Conservation (phyloP, 2,329 filamentous ascomycete genomes). For the Orbilia ellipsospora region DNA sequence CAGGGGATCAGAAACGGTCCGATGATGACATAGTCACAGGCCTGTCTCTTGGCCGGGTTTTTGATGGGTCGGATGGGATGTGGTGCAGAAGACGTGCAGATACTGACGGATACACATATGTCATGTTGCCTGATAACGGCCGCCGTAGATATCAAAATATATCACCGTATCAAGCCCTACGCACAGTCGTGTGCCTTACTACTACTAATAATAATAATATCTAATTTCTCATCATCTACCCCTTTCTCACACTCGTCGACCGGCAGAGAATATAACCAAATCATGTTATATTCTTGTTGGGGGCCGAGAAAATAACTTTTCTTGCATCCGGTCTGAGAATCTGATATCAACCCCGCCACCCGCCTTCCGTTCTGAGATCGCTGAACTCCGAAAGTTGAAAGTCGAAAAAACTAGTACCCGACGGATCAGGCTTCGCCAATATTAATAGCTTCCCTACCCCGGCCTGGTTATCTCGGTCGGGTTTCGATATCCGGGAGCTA, state of each 20-base stretch:
- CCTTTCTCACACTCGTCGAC: background rate
- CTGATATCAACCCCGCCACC: conserved; percentile 11
- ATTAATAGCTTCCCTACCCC: conserved; percentile 37
- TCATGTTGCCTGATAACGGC: too few species aligned
- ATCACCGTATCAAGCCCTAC: background rate
- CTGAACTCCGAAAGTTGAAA: conserved; percentile 35
- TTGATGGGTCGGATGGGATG: background rate
- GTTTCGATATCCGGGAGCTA: conserved; percentile 48
- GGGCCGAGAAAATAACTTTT: conserved; percentile 31
- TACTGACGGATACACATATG: background rate
- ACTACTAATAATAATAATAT: too few species aligned
- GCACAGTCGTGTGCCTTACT: background rate
- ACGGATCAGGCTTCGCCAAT: conserved; percentile 30
- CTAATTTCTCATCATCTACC: background rate
- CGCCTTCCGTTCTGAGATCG: conserved; percentile 55
- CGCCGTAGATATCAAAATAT: background rate
- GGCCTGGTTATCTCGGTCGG: conserved; percentile 41
- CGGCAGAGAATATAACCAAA: background rate
- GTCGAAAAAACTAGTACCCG: conserved; percentile 38
- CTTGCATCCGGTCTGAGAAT: too few species aligned
- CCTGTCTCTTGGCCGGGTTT: conserved; percentile 2
- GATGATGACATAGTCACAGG: conserved; percentile 52
- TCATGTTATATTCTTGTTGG: conserved; percentile 18
- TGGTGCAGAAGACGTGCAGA: background rate
- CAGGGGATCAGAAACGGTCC: background rate